Percentiles rank a stretch among this genome's conserved stretches.
Conservation (phyloP, 2,329 filamentous ascomycete genomes). For the Madurella mycetomatis region DNA sequence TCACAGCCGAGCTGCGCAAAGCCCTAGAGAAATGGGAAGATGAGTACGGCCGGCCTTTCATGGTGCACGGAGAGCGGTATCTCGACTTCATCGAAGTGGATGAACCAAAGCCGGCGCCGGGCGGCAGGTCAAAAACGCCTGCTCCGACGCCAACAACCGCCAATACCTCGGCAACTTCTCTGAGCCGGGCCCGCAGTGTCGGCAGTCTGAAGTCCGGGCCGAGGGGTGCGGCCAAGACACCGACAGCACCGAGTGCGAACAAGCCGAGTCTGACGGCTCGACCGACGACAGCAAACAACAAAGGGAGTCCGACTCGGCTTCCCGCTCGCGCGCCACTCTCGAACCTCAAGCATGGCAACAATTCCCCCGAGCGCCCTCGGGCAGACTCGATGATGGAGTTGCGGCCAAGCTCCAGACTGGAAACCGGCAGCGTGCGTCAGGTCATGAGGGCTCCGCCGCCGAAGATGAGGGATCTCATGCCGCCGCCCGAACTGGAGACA, state of each 20-base stretch:
- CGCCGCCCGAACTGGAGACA: constrained; percentile 48
- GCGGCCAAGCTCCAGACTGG: constrained; percentile 37
- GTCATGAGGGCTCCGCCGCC: constrained; percentile 70
- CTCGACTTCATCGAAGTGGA: constrained; percentile 73
- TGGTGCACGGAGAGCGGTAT: constrained; percentile 88
- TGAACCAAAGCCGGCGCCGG: constrained; percentile 54
- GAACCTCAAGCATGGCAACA: constrained; percentile 65
- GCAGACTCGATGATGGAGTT: constrained; percentile 13
- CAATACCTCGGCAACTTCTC: constrained; percentile 37
- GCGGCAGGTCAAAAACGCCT: constrained; percentile 71
- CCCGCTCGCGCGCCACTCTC: constrained; percentile 66
- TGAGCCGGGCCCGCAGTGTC: constrained; percentile 37
- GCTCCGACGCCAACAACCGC: constrained; percentile 50
- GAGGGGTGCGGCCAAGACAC: constrained; percentile 50
- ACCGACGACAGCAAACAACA: constrained; percentile 28
- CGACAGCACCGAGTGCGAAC: constrained; percentile 40
- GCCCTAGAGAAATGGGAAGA: constrained; percentile 85
- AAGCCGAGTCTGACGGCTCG: constrained; percentile 29
- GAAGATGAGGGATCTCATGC: constrained; percentile 79
- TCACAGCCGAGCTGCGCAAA: constrained; percentile 77
- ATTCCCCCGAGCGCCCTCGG: constrained; percentile 71
- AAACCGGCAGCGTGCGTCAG: constrained; percentile 44
- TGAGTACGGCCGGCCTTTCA: constrained; percentile 87
- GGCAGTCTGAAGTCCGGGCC: constrained; percentile 33
- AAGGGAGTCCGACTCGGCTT: constrained; percentile 62